Evolutionary conservation across 2,329 filamentous ascomycete genomes (phyloP), one percentile per base, ranked within the genome.

Genomic region (Aspergillus pseudotamarii): DNA sequence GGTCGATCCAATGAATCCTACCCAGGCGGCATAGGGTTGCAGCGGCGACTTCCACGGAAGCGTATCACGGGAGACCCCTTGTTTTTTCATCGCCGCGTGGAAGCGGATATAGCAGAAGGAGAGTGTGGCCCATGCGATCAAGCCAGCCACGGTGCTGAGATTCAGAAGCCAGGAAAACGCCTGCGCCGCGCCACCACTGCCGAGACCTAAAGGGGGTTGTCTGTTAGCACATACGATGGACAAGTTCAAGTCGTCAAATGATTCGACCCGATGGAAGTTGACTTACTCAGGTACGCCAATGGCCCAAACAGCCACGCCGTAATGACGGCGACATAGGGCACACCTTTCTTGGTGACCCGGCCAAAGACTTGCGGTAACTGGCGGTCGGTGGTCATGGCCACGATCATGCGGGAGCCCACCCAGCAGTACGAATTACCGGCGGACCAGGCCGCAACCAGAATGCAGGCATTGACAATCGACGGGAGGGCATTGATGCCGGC

Each of bases 11-110:
- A 85, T 72, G 1, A 91, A 84, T 16, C 84, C 81, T 36, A 84
- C 76, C 76, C 84, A 92, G 0, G 88, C 84, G 1, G 85, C 85
- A 73, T 89, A 91, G 1, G 90, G 85, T 68, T 87, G 85, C 6
- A 86, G 69, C 3, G 75, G 74, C 16, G 80, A 82, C 30, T 78
- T 65, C 71, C 84, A 87, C 0, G 85, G 83, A 3, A 86, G 73
- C 9, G 79, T 62, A 43, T 70, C 67, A 3, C 73, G 72, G 32
- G 64, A 65, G 21, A 83, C 66, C 3, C 75, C 73, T 55, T 84
- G 82, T 3, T 69, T 73, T 14, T 72, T 69, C 62, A 75, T 74
- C 1, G 80, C 82, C 30, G 82, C 83, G 64, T 79, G 79, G 78
- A 88, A 88, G 10, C 82, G 82, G 11, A 86, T 73, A 71, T 84